Evolutionary conservation across 2,329 filamentous ascomycete species (phyloP).

Genomic region (Curvularia spicifera): DNA sequence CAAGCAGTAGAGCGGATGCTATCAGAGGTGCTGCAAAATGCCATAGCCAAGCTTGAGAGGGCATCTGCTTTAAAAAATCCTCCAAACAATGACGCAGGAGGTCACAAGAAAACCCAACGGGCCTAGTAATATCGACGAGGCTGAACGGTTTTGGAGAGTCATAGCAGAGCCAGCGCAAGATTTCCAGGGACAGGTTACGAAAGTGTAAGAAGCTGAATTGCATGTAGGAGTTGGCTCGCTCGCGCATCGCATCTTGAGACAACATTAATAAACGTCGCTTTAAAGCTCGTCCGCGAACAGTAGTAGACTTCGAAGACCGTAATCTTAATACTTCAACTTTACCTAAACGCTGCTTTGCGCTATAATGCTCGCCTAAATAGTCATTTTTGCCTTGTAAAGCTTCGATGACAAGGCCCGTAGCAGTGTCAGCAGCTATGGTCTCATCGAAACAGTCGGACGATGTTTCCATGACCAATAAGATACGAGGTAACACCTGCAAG

Average conservation of each 20-base stretch:
- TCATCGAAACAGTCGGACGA: conserved; percentile 24
- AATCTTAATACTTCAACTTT: conserved; percentile 11
- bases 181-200: background rate
- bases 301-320: conserved; percentile 3
- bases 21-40: conserved; percentile 31
- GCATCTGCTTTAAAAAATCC: conserved; percentile 30
- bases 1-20: conserved; percentile 32
- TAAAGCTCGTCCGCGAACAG: conserved; percentile 1
- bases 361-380: too few relatives aligned
- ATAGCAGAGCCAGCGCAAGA: background rate
- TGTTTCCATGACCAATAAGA: conserved; percentile 35
- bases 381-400: background rate
- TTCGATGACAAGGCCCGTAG: background rate
- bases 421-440: conserved; percentile 10
- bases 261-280: conserved; percentile 8
- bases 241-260: background rate
- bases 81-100: conserved; percentile 26
- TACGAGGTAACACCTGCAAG: conserved; percentile 14
- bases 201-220: conserved; percentile 23
- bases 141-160: conserved; percentile 11
- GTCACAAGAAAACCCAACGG: conserved; percentile 20
- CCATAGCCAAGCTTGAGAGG: conserved; percentile 30
- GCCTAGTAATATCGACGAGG: conserved; percentile 25
- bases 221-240: conserved; percentile 1
- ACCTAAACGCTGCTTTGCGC: background rate